Base-by-base conservation (phyloP, 139 green algal genomes). In the Chlamydomonas urium region DNA sequence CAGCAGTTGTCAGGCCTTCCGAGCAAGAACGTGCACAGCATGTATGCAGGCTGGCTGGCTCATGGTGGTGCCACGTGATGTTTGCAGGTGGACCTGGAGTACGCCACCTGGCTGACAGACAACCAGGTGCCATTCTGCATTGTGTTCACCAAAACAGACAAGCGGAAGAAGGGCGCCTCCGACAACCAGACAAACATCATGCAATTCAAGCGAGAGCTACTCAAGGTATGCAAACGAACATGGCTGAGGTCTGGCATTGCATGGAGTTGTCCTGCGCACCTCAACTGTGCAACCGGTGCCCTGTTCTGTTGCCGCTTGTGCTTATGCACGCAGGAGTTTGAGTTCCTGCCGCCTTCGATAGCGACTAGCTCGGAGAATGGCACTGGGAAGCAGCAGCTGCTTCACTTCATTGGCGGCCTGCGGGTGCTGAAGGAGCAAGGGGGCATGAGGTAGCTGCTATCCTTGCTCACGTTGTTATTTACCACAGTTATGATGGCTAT, bases 41-140 rank as follows among this genome's bases (percentile, higher is more conserved):
- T n/a, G n/a, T n/a, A n/a, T n/a, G n/a, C n/a, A n/a, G n/a, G n/a
- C n/a, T n/a, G n/a, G n/a, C n/a, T n/a, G n/a, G n/a, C n/a, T n/a
- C n/a, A n/a, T n/a, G n/a, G n/a, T n/a, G n/a, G n/a, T n/a, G n/a
- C n/a, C n/a, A n/a, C n/a, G n/a, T n/a, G n/a, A n/a, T n/a, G n/a
- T 37, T 14, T 97, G 38, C 75, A 89, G 21, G 69, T 92, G 0
- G 93, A 98, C 75, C 34, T 98, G 28, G 81, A 93, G 36, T 94
- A 89, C 57, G 87, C 85, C 0, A 66, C 71, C 19, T 97, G 93
- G 93, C 83, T 98, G 3, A 83, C 65, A 0, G 63, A 84, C 26
- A 73, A 66, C 24, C 77, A 90, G 37, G 81, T 97, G 38, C 92
- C 92, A 19, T 93, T 96, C 47, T 76, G 76, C 6, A 60, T 98